Evolutionary conservation across 2,329 filamentous ascomycete genomes (phyloP), one percentile per base, ranked within the genome.

Genomic region (Magnaporthiopsis poae): DNA sequence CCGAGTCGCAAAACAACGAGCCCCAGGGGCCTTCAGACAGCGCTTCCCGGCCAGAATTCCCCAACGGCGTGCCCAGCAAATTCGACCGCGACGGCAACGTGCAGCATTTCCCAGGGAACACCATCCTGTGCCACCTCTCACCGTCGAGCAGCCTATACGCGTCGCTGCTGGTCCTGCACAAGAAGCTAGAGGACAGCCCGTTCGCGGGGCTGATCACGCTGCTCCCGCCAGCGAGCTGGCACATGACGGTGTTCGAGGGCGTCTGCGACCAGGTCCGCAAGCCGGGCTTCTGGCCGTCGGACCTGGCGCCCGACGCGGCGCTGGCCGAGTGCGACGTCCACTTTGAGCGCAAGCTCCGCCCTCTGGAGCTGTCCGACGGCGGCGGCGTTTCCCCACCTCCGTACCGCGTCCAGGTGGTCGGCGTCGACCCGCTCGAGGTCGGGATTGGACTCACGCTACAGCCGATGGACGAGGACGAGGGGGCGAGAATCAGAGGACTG

Each of bases 201-300:
- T 66, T 72, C n/a, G 29, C 69, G 1, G 18, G 61, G 9, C 66
- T 72, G 13, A 68, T 70, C 61, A 63, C 70, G 15, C 67, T 73
- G 21, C 70, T 74, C 1, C 71, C 71, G 13, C 66, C 71, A 1
- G 29, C 67, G 12, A 72, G 71, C 68, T 73, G 71, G 70, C 73
- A 73, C 69, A 72, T 73, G 71, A 72, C 73, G 31, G 62, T 73
- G 39, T 73, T 74, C 69, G 72, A 73, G 60, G 72, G 70, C 35
- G 69, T 72, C 15, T 71, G 71, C 65, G 71, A 73, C 68, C 62
- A 67, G 59, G 70, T 69, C 18, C 69, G 71, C 60, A 31, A 62
- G 15, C 66, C 68, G 2, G 69, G 68, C 31, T 68, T 66, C 67
- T 73, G 71, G 72, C 72, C 72, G 21, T 27, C 66, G 7, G 68